phyloP scores from a whole-genome alignment of 2,329 filamentous ascomycete genomes.

The Pseudogymnoascus sp. region DNA sequence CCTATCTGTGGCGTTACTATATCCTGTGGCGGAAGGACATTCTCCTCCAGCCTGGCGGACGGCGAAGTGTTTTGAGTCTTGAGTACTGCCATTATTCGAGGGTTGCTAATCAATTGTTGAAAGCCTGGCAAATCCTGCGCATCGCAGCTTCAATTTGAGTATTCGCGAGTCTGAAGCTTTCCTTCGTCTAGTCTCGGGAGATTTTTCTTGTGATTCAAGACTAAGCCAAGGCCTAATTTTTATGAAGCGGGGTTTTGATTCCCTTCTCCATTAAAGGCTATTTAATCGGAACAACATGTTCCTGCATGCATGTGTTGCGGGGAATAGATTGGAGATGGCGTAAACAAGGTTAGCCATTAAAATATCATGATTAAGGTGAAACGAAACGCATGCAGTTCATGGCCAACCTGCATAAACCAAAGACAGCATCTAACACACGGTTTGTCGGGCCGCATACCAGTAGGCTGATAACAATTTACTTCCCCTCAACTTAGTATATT shows the following conservation, averaged over 20 bases:
- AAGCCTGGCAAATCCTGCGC: neutral
- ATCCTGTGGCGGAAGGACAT: neutral
- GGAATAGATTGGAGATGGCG: neutral
- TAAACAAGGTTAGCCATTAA: neutral
- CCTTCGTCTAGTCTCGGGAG: neutral
- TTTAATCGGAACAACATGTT: neutral
- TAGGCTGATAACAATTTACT: neutral
- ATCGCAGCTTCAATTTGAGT: neutral
- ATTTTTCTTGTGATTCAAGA: neutral
- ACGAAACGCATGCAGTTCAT: neutral
- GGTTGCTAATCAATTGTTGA: neutral
- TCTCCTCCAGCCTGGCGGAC: neutral
- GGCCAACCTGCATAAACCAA: neutral
- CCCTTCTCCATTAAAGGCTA: neutral
- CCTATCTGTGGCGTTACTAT: constrained; percentile 13
- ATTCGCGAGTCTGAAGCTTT: neutral
- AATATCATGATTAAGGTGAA: neutral
- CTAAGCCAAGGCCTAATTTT: neutral
- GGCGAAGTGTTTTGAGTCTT: neutral
- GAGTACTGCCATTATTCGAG: neutral
- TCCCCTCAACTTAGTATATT: neutral
- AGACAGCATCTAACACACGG: neutral
- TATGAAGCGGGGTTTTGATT: neutral
- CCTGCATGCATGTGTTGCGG: neutral
- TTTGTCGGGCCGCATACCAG: neutral